Evolutionary conservation across 2,329 filamentous ascomycete species (phyloP).

Genomic region (Tolypocladium inflatum): DNA sequence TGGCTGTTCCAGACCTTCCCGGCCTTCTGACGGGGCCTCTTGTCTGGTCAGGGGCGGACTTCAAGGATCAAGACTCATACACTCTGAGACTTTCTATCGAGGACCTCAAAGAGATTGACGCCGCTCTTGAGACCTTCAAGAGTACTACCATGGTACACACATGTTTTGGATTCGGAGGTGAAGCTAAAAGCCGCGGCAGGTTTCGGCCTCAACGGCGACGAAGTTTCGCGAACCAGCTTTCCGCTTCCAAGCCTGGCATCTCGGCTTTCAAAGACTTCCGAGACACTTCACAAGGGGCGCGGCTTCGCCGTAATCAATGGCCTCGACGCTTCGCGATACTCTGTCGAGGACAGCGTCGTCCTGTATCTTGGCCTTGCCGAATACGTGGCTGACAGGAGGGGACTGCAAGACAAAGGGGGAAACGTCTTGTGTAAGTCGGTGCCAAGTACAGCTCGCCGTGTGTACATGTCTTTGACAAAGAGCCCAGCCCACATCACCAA

Average conservation of each 20-base stretch:
- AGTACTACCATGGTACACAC: constrained; percentile 1
- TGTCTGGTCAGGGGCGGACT: constrained; percentile 7
- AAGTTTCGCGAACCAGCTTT: constrained; percentile 27
- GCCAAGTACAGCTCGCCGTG: constrained; percentile 2
- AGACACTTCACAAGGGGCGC: constrained; percentile 27
- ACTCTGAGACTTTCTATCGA: constrained; percentile 9
- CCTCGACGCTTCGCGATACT: constrained; percentile 35
- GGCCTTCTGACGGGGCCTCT: constrained; percentile 4
- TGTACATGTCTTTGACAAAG: not conserved
- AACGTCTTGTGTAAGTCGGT: constrained; percentile 34
- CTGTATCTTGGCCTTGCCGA: constrained; percentile 48
- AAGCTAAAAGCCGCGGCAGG: constrained; percentile 5
- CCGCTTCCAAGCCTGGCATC: constrained; percentile 25
- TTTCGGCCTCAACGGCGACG: constrained; percentile 25
- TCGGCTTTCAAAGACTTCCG: constrained; percentile 22
- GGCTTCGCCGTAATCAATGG: constrained; percentile 49
- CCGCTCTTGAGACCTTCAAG: constrained; percentile 14
- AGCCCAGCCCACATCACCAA: constrained; percentile 36
- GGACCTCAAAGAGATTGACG: constrained; percentile 13
- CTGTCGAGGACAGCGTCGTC: constrained; percentile 42
- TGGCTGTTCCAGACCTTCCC: not conserved
- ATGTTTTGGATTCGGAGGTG: not conserved
- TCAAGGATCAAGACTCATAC: constrained; percentile 6
- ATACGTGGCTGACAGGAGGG: constrained; percentile 45
- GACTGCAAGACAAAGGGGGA: constrained; percentile 38